These are phyloP conservation scores for Hypoxylon sp. DNA, from an alignment of 2,329 filamentous ascomycete genomes.

Conservation along the genomic window DNA sequence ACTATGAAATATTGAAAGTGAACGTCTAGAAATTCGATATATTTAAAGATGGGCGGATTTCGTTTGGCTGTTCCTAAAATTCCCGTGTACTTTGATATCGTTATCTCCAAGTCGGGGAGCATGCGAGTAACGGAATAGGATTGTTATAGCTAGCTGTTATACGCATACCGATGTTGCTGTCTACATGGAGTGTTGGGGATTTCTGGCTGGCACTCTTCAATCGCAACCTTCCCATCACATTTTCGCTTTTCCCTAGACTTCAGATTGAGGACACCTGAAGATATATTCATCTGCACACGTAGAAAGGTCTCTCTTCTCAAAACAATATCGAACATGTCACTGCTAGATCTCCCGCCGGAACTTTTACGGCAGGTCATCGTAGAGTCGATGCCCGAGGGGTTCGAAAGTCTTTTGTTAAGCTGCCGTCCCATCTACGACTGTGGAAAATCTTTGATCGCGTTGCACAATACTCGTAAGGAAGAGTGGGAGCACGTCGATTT, in stretches of 20 bases:
- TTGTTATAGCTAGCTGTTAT: neutral
- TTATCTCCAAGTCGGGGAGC: neutral
- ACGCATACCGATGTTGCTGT: neutral
- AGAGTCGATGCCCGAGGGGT: conserved; percentile 40
- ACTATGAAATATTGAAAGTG: neutral
- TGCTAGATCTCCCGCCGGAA: conserved; percentile 34
- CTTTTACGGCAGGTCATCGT: conserved; percentile 32
- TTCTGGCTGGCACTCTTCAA: neutral
- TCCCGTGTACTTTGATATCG: neutral
- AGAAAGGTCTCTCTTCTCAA: neutral
- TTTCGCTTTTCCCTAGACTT: neutral
- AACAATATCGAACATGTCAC: conserved; percentile 27
- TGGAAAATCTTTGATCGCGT: conserved; percentile 23
- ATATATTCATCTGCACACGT: neutral
- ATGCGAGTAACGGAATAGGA: neutral
- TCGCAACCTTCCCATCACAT: neutral
- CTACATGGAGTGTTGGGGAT: no score
- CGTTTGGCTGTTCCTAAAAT: neutral
- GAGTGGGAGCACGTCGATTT: conserved; percentile 4
- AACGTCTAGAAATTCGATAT: neutral
- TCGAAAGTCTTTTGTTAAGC: conserved; percentile 39
- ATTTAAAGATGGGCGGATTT: neutral
- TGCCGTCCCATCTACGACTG: conserved; percentile 37
- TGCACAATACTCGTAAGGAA: conserved; percentile 17
- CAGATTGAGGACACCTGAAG: neutral